Evolutionary conservation across 2,329 filamentous ascomycete genomes (phyloP), one percentile per base, ranked within the genome.

Genomic region (Aspergillus fructus): DNA sequence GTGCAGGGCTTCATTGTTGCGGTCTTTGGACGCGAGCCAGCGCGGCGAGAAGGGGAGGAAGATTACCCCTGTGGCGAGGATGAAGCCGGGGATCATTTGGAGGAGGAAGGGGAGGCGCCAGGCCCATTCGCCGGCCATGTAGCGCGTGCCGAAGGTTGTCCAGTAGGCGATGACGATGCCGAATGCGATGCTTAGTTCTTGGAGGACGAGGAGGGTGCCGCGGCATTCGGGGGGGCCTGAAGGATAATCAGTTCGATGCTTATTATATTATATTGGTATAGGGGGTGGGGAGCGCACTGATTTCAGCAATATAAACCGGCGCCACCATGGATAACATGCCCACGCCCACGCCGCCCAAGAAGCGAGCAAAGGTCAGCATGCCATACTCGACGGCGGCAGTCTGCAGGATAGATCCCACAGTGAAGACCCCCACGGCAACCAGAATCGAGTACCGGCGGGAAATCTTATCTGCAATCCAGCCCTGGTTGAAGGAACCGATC

Each of bases 381-480:
- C 27, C 27, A 4, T 30, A 30, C 9, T 30, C 9, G 8, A 11
- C 9, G 9, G 27, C 27, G 0, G 27, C 70, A 21, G 68, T 49
- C 53, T 68, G 66, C 4, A 68, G 56, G 33, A 61, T 58, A 27
- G 66, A 67, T 27, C 66, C 71, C 9, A 74, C 56, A n/a, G 67
- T 71, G 55, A 74, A 74, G 49, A 74, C 64, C 37, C 71, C 6
- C 2, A 72, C 71, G 5, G 70, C 70, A 30, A 68, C 59, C 62
- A 71, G 70, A 66, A 74, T 72, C 23, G 67, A 66, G 42, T 70
- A 72, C 54, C 70, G 70, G 27, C 69, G 66, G 5, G 67, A 70
- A 23, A 72, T 68, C 5, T 60, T 56, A 47, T 72, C 69, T 9
- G 69, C 66, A 12, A 72, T 61, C 7, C 62, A 60, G 48, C 69